phyloP scores from a whole-genome alignment of 176 grass and related monocot species.

The Elaeis guineensis region DNA sequence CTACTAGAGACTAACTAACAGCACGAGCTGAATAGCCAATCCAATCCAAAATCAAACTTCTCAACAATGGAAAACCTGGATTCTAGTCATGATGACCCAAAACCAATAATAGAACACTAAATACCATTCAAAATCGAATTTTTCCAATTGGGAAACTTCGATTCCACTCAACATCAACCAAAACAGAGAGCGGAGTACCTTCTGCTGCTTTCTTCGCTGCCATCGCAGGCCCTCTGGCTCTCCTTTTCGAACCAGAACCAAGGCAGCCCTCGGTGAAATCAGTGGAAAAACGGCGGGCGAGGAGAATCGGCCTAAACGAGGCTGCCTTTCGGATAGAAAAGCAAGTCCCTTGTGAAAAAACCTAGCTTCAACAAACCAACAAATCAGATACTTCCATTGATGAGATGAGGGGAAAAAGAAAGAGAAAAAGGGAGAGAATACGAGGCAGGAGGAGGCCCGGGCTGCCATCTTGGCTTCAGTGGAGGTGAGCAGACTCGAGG shows the following conservation, averaged over 20 bases:
- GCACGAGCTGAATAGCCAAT: too few relatives aligned
- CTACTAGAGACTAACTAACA: too few relatives aligned
- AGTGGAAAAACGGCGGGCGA: constrained; percentile 26
- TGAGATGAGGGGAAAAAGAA: background rate
- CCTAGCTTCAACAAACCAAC: constrained; percentile 3
- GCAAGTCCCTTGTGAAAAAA: background rate
- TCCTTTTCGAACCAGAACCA: constrained; percentile 43
- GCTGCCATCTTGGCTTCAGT: constrained; percentile 19
- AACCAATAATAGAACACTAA: too few relatives aligned
- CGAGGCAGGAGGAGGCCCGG: constrained; percentile 45
- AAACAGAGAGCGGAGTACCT: constrained; percentile 24
- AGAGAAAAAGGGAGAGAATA: constrained; percentile 9
- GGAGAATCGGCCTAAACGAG: constrained; percentile 35
- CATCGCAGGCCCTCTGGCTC: constrained; percentile 80
- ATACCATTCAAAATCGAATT: background rate
- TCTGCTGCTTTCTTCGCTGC: constrained; percentile 75
- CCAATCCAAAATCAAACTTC: too few relatives aligned
- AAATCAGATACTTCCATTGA: background rate
- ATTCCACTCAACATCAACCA: background rate
- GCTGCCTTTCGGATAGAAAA: background rate
- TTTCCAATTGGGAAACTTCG: background rate
- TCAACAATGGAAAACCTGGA: too few relatives aligned
- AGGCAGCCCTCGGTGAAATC: constrained; percentile 20
- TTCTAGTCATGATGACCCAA: too few relatives aligned
- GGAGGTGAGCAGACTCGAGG: constrained; percentile 12